Evolutionary conservation across 176 grass and related monocot species (phyloP).

Genomic region (Typha latifolia): DNA sequence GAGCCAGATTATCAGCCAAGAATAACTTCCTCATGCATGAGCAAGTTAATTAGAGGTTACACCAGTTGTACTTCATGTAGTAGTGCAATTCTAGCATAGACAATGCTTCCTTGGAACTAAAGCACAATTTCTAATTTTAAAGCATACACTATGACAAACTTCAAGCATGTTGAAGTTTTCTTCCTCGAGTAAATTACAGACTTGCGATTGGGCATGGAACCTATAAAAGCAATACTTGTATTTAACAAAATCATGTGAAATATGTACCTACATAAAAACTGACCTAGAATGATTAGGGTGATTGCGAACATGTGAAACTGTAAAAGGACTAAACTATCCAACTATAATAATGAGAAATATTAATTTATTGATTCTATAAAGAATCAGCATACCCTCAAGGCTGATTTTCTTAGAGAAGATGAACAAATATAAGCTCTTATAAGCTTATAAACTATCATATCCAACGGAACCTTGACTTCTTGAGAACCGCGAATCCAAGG

Average conservation of each 20-base stretch:
- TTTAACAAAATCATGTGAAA: neutral
- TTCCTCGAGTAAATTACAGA: too few relatives aligned
- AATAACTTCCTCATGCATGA: too few relatives aligned
- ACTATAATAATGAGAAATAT: neutral
- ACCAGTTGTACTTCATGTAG: too few relatives aligned
- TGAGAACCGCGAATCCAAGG: conserved; percentile 39
- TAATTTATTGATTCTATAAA: neutral
- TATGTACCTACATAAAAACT: neutral
- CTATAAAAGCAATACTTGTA: too few relatives aligned
- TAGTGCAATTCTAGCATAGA: too few relatives aligned
- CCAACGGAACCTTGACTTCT: conserved; percentile 42
- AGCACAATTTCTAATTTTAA: too few relatives aligned
- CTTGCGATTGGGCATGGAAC: too few relatives aligned
- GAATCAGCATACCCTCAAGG: conserved; percentile 25
- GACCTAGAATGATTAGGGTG: neutral
- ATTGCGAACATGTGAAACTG: neutral
- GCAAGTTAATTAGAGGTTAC: too few relatives aligned
- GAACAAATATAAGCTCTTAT: conserved; percentile 49
- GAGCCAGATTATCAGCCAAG: too few relatives aligned
- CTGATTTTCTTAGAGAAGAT: conserved; percentile 44
- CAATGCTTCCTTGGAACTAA: too few relatives aligned
- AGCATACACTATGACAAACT: too few relatives aligned
- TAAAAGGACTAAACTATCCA: conserved; percentile 2
- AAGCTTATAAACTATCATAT: conserved; percentile 39
- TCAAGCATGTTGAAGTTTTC: too few relatives aligned